Conservation (phyloP, 352 stramenopile species). For the Pythium phragmitis region DNA sequence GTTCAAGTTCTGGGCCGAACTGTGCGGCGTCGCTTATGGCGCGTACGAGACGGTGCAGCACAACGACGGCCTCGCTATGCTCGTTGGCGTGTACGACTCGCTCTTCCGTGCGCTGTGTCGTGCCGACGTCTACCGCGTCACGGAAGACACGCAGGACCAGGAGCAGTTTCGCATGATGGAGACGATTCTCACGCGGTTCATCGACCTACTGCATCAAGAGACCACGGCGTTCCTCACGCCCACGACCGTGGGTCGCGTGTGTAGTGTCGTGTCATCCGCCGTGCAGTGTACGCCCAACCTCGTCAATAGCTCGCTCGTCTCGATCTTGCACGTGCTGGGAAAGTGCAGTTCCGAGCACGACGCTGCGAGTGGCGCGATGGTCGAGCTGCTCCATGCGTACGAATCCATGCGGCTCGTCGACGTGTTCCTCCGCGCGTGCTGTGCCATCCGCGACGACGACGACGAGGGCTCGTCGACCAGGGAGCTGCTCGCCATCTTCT, state of each 20-base stretch:
- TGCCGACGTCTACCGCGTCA: slow-evolving; percentile 80
- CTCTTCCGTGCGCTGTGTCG: slow-evolving; percentile 69
- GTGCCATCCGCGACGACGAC: slow-evolving; percentile 24
- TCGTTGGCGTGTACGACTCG: slow-evolving; percentile 52
- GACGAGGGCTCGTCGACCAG: slow-evolving; percentile 4
- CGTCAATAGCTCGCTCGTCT: slow-evolving; percentile 54
- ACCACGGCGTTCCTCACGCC: too few relatives aligned
- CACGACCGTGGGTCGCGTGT: slow-evolving; percentile 26
- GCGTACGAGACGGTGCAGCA: slow-evolving; percentile 37
- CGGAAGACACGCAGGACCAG: slow-evolving; percentile 80
- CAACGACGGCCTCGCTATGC: slow-evolving; percentile 17
- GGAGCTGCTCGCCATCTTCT: slow-evolving; percentile 55
- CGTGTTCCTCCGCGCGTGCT: slow-evolving; percentile 46
- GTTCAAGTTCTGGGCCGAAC: slow-evolving; percentile 87
- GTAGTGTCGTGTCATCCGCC: slow-evolving; percentile 53
- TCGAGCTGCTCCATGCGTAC: slow-evolving; percentile 69
- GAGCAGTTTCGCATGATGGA: slow-evolving; percentile 83
- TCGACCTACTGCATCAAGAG: slow-evolving; percentile 27
- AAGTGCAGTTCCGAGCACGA: slow-evolving; percentile 11
- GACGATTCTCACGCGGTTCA: slow-evolving; percentile 59
- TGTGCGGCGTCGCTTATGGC: slow-evolving; percentile 59
- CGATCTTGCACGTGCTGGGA: slow-evolving; percentile 65
- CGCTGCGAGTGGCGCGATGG: slow-evolving; percentile 38
- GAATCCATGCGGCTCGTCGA: slow-evolving; percentile 86
- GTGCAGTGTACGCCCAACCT: slow-evolving; percentile 78